Evolutionary conservation across 2,329 filamentous ascomycete genomes (phyloP).

Genomic region (Westerdykella aurantiaca): DNA sequence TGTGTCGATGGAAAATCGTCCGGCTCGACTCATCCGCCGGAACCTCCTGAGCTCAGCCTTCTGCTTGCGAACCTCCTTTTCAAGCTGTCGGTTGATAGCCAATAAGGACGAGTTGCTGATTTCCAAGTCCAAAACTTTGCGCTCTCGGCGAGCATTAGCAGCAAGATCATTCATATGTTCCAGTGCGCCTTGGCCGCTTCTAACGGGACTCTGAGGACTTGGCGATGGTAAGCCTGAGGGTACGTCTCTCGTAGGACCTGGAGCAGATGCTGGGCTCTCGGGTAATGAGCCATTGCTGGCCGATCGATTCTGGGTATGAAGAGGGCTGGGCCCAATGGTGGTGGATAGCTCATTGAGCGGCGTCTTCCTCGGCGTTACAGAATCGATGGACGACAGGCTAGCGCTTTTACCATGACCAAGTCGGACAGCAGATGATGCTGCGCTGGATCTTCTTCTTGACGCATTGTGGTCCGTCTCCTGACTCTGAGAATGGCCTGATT

Average conservation of each 20-base stretch:
- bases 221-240: constrained; percentile 25
- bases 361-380: constrained; percentile 30
- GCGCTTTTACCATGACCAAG: constrained; percentile 35
- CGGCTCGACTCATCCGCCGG: constrained; percentile 76
- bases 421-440: constrained; percentile 23
- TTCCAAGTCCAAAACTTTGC: constrained; percentile 92
- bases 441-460: constrained; percentile 29
- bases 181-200: constrained; percentile 44
- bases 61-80: constrained; percentile 86
- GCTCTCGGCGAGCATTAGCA: constrained; percentile 80
- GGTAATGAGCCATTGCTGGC: constrained; percentile 22
- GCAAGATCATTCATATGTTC: constrained; percentile 70
- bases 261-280: constrained; percentile 23
- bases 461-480: constrained; percentile 18
- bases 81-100: constrained; percentile 89
- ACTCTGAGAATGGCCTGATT: constrained; percentile 20
- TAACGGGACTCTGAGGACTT: constrained; percentile 53
- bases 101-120: constrained; percentile 94
- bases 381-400: constrained; percentile 45
- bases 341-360: constrained; percentile 17
- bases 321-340: constrained; percentile 22
- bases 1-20: constrained; percentile 60
- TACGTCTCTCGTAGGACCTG: constrained; percentile 16
- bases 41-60: constrained; percentile 81
- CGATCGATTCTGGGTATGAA: constrained; percentile 31